phyloP scores from a whole-genome alignment of 225 moss, liverwort and hornwort species.

The Pleurozium schreberi region DNA sequence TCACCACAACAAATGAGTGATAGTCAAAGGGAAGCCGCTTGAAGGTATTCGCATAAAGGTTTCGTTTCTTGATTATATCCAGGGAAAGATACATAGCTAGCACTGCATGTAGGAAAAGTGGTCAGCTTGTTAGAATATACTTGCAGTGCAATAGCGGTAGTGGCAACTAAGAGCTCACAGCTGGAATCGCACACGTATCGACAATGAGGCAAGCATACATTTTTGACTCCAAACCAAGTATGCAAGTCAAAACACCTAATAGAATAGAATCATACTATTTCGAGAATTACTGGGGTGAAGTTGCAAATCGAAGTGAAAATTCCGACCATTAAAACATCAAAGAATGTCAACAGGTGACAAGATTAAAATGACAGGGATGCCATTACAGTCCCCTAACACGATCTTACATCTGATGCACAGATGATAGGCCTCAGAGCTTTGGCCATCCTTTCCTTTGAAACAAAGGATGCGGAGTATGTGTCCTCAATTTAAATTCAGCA shows the following conservation, averaged over 20 bases:
- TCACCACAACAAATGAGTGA: constrained; percentile 53
- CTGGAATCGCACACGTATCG: neutral
- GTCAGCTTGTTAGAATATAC: neutral
- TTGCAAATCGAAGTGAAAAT: neutral
- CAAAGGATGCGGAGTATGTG: neutral
- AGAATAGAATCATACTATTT: neutral
- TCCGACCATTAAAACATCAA: neutral
- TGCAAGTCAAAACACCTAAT: neutral
- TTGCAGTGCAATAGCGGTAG: neutral
- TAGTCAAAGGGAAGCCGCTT: constrained; percentile 50
- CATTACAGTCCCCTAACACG: neutral
- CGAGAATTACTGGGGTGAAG: neutral
- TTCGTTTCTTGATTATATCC: constrained; percentile 25
- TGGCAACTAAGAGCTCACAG: neutral
- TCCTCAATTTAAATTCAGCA: neutral
- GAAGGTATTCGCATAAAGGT: constrained; percentile 39
- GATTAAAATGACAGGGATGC: neutral
- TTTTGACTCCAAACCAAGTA: neutral
- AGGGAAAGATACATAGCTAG: constrained; percentile 52
- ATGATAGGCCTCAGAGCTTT: neutral
- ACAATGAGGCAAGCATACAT: neutral
- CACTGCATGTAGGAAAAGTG: constrained; percentile 29
- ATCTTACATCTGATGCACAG: neutral
- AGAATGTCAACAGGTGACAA: neutral
- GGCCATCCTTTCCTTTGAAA: neutral